Percentiles rank a stretch among this genome's conserved stretches.
phyloP scores from a whole-genome alignment of 78 protist genomes.

The Creolimax fragrantissima region DNA sequence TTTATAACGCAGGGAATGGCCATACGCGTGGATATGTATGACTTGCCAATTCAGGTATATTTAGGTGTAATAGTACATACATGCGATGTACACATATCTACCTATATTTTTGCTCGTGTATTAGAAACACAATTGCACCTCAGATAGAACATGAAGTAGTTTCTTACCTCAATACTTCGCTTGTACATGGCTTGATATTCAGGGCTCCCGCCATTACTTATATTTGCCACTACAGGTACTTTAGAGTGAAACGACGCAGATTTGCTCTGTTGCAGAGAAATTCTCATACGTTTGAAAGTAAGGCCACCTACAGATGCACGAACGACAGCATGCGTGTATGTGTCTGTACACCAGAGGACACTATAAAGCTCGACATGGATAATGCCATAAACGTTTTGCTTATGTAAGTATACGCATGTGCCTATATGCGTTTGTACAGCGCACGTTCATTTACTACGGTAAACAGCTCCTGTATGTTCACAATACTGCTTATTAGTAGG shows the following conservation, averaged over 20 bases:
- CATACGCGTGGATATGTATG: not conserved
- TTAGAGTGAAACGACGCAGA: not conserved
- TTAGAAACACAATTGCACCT: not conserved
- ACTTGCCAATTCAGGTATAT: not conserved
- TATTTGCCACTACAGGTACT: not conserved
- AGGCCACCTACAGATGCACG: not conserved
- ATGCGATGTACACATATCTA: not conserved
- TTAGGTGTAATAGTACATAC: not conserved
- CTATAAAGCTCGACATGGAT: too few species aligned
- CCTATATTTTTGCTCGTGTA: not conserved
- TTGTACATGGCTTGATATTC: not conserved
- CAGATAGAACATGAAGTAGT: not conserved
- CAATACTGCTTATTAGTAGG: not conserved
- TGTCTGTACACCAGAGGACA: not conserved
- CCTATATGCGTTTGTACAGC: not conserved
- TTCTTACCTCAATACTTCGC: not conserved
- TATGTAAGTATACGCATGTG: not conserved
- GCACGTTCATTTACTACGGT: not conserved
- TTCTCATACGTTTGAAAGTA: not conserved
- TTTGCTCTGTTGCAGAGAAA: not conserved
- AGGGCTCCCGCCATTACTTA: not conserved
- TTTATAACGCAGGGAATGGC: not conserved
- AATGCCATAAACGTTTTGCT: too few species aligned
- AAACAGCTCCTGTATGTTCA: not conserved
- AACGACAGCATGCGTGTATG: not conserved